Conservation (phyloP, 176 grass and related monocot species). For the barley (Hordeum vulgare) region MorexV3_pseudomolecules_assembly NC_058519.1:13111289-13111788, state of each 20-base stretch:
- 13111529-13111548: constrained; percentile 21
- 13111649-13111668: constrained; percentile 15
- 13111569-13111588: constrained; percentile 38
- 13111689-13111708: constrained; percentile 42
- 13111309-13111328: too few species aligned
- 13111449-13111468: not conserved
- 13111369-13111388: not conserved
- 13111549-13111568: constrained; percentile 1
- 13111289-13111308: too few species aligned
- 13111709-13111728: constrained; percentile 57
- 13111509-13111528: not conserved
- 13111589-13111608: not conserved
- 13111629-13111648: constrained; percentile 48
- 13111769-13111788: constrained; percentile 83
- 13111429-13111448: not conserved
- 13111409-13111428: not conserved
- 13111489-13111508: constrained; percentile 7
- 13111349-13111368: not conserved
- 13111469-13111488: not conserved
- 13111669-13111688: too few species aligned
- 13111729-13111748: constrained; percentile 48
- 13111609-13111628: constrained; percentile 74
- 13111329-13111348: too few species aligned
- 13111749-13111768: constrained; percentile 67
- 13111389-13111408: not conserved